Conservation (phyloP, 176 grass and related monocot species). For the Rhipidocladum racemiflorum region DNA sequence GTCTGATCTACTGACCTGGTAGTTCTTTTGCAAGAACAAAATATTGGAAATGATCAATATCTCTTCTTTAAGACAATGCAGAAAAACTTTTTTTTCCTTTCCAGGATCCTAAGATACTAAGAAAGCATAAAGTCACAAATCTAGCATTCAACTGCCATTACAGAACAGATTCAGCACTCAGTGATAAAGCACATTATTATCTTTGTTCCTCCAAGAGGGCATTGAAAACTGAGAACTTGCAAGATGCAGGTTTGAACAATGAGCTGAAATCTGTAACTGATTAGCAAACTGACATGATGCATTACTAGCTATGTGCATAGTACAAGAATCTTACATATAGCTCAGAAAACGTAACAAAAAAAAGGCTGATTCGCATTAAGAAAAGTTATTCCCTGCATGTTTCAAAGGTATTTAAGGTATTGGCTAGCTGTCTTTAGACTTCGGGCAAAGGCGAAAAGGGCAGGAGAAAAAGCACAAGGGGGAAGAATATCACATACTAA, state of each 20-base stretch:
- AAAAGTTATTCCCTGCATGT: slow-evolving; percentile 26
- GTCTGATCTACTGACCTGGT: not conserved
- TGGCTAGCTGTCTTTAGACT: slow-evolving; percentile 23
- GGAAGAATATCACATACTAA: slow-evolving; percentile 26
- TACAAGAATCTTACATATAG: slow-evolving; percentile 14
- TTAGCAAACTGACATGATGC: not conserved
- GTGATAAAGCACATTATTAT: not conserved
- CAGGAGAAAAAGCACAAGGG: slow-evolving; percentile 2
- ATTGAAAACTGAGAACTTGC: slow-evolving; percentile 8
- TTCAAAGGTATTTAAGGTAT: not conserved
- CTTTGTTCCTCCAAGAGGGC: not conserved
- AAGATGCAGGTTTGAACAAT: not conserved
- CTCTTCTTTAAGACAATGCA: slow-evolving; percentile 4
- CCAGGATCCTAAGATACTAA: not conserved
- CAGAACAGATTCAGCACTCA: slow-evolving; percentile 31
- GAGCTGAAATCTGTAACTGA: slow-evolving; percentile 6
- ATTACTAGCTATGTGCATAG: not conserved
- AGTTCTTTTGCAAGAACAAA: slow-evolving; percentile 19
- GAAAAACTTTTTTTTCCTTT: not conserved
- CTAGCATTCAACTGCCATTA: slow-evolving; percentile 23
- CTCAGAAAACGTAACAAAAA: slow-evolving; percentile 14
- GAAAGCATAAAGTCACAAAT: slow-evolving; percentile 21
- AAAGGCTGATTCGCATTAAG: not conserved
- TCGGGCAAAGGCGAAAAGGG: slow-evolving; percentile 23
- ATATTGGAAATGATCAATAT: slow-evolving; percentile 11